Percentiles rank a stretch among this genome's conserved stretches.
These are phyloP conservation scores for Mortierella sp. DNA, from an alignment of 371 early-diverging fungal species.

Conservation along the genomic window DNA sequence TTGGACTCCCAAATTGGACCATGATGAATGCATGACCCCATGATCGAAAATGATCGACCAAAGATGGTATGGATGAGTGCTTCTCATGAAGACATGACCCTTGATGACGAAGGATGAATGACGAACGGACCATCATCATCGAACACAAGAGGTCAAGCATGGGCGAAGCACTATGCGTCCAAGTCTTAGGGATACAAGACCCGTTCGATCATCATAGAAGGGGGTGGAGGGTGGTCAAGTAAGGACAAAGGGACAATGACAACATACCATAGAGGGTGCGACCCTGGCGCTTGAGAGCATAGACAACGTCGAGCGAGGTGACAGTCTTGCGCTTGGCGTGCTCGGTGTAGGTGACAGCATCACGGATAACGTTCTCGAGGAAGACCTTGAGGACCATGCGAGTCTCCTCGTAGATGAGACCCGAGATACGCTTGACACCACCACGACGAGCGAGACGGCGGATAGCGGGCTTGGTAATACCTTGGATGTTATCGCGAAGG, in stretches of 20 bases:
- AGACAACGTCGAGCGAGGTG: conserved; percentile 92
- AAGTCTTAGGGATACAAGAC: too few relatives aligned
- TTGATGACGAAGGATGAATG: too few relatives aligned
- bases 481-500: conserved; percentile 98
- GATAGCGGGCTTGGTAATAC: conserved; percentile 99
- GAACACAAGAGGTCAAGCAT: too few relatives aligned
- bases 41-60: too few relatives aligned
- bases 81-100: too few relatives aligned
- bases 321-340: conserved; percentile 99
- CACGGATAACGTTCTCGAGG: conserved; percentile 98
- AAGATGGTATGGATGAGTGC: too few relatives aligned
- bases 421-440: conserved; percentile 99
- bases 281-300: conserved; percentile 98
- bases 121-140: too few relatives aligned
- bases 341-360: conserved; percentile 99
- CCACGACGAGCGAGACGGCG: conserved; percentile 99
- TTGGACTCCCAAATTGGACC: too few relatives aligned
- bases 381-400: conserved; percentile 97
- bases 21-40: too few relatives aligned
- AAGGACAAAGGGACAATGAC: too few relatives aligned
- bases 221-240: background rate
- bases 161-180: too few relatives aligned
- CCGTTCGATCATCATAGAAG: too few relatives aligned
- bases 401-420: conserved; percentile 99
- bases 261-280: conserved; percentile 89